Evolutionary conservation across 2,329 filamentous ascomycete species (phyloP), one percentile per base, ranked within the genome.

Genomic region (Beauveria sp.): DNA sequence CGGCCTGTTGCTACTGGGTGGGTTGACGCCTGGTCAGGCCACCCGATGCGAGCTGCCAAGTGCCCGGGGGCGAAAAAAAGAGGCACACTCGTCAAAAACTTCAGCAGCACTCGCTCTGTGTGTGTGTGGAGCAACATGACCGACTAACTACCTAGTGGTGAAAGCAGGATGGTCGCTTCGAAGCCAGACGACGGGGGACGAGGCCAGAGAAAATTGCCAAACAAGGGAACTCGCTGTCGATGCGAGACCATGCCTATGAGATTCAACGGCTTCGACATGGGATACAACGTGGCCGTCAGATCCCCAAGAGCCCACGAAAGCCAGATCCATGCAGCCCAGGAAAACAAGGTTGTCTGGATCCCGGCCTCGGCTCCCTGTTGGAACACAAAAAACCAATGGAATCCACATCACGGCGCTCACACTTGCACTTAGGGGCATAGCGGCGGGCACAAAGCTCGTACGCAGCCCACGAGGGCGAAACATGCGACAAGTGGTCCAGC

Each of bases 371-470:
- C 56, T 46, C n/a, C 55, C 28, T 44, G 56, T 41, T 59, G 48
- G 47, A 52, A 61, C 43, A 55, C 40, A 61, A 28, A 52, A 61
- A 56, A 51, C 54, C 55, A 53, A 40, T 58, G 43, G 55, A 59
- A 59, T 28, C 61, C 61, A 62, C 55, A 62, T 62, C 51, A 53
- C 52, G 60, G 63, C 77, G 76, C 73, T 72, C 76, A 71, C 71
- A 82, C 79, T 78, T 82, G 80, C 80, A 80, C 80, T 82, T 82
- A 82, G 77, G 78, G 80, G 80, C 77, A 77, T 81, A 82, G 79
- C 71, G 68, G 66, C 66, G 61, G 55, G 55, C 61, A 56, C 61
- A 59, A 59, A 59, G 47, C 24, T 62, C 55, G 61, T 52, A 46
- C 46, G n/a, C 20, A 37, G 51, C 51, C 55, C 61, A 59, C 55